Evolutionary conservation across 768 basidiomycete genomes (phyloP).

Genomic region (Termitomyces sp.): DNA sequence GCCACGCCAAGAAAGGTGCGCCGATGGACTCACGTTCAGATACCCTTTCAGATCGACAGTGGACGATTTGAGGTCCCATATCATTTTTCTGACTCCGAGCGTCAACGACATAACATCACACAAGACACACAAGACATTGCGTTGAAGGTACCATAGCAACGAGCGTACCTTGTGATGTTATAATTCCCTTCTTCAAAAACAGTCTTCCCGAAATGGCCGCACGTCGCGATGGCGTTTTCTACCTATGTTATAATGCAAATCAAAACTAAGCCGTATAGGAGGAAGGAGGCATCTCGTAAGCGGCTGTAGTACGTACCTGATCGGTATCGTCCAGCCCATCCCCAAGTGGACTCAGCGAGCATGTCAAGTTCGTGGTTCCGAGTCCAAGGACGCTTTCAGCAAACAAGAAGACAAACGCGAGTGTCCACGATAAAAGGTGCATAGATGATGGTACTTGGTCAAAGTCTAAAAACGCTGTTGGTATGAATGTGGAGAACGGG

Average conservation of each 20-base stretch:
- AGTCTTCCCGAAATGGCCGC: slow-evolving; percentile 44
- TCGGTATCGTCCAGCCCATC: slow-evolving; percentile 35
- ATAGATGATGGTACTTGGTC: slow-evolving; percentile 1
- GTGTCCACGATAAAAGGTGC: background rate
- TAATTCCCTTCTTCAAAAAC: slow-evolving; percentile 41
- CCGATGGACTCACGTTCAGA: slow-evolving; percentile 42
- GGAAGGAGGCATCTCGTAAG: too few species aligned
- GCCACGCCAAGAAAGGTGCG: too few species aligned
- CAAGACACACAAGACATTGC: too few species aligned
- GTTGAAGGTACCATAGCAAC: background rate
- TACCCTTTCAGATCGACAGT: slow-evolving; percentile 42
- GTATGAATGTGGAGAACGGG: background rate
- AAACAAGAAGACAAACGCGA: background rate
- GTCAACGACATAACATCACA: too few species aligned
- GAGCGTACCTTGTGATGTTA: slow-evolving; percentile 47
- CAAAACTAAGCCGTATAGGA: too few species aligned
- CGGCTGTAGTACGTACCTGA: slow-evolving; percentile 26
- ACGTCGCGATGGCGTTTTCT: slow-evolving; percentile 42
- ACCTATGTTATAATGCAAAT: too few species aligned
- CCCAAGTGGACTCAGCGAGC: slow-evolving; percentile 30
- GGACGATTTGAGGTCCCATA: slow-evolving; percentile 42
- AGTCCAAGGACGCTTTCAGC: background rate
- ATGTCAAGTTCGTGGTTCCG: slow-evolving; percentile 8
- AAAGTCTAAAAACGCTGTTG: background rate
- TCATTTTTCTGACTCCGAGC: slow-evolving; percentile 40